phyloP scores from a whole-genome alignment of 2,329 filamentous ascomycete genomes.

The Sporothrix protearum region DNA sequence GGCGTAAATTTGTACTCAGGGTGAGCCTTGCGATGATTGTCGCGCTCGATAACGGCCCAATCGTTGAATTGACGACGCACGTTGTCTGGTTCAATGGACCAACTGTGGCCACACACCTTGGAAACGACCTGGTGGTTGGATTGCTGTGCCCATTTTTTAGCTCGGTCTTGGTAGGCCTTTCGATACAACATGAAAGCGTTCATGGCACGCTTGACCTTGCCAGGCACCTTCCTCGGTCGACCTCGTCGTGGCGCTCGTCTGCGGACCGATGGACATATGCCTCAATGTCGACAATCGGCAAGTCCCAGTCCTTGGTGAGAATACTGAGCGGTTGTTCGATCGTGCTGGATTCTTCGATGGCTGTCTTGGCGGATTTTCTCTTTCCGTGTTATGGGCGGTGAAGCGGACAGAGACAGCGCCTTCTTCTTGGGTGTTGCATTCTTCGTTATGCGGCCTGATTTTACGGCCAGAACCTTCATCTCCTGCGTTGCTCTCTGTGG shows the following conservation, averaged over 20 bases:
- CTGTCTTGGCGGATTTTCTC: constrained; percentile 39
- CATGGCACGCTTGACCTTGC: constrained; percentile 87
- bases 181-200: constrained; percentile 98
- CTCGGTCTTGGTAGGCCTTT: constrained; percentile 83
- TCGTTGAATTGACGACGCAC: constrained; percentile 72
- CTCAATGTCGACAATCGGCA: constrained; percentile 73
- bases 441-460: constrained; percentile 38
- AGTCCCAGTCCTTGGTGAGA: constrained; percentile 59
- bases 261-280: constrained; percentile 70
- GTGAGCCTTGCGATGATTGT: constrained; percentile 80
- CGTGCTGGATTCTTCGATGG: constrained; percentile 38
- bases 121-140: constrained; percentile 96
- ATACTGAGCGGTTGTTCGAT: constrained; percentile 67
- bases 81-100: constrained; percentile 73
- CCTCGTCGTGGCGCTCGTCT: constrained; percentile 64
- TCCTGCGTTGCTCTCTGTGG: constrained; percentile 31
- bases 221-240: constrained; percentile 62
- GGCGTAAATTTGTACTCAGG: constrained; percentile 94
- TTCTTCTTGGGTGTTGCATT: constrained; percentile 44
- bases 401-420: constrained; percentile 16
- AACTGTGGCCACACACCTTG: constrained; percentile 78
- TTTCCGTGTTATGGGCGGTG: constrained; percentile 35
- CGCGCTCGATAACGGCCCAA: constrained; percentile 74
- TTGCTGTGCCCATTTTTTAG: constrained; percentile 74
- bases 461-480: constrained; percentile 37